Base-by-base conservation (phyloP, 2,329 filamentous ascomycete species). In the Epichloe sp. region DNA sequence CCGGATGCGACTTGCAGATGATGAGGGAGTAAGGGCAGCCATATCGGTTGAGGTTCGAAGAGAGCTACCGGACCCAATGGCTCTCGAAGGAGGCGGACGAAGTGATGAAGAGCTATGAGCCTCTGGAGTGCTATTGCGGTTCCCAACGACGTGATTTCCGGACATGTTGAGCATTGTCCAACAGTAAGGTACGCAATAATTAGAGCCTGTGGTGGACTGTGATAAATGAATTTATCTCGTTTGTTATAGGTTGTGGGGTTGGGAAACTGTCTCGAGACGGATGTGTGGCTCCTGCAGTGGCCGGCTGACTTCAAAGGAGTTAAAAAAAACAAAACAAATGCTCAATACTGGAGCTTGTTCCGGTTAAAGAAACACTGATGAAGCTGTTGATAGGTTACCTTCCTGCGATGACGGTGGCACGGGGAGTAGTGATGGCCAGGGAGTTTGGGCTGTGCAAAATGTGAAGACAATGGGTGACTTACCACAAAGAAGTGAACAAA, bases 121-220 rank as follows among this genome's bases (percentile, higher is more conserved):
- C 74, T 97, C 93, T 51, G 93, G 93, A 44, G 91, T 97, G 77
- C 90, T 97, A 72, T 97, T 97, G 63, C 93, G 86, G 72, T 97
- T 97, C 59, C 82, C 81, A 67, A 83, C 79, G 58, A 80, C 73
- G 65, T 82, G 79, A 63, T 76, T 83, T 61, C 82, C 81, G 68
- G 85, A 80, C 78, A 82, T 82, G 56, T 76, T 78, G 71, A 75
- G 68, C 74, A 78, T 77, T 61, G 57, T 68, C 55, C 44, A 50
- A 50, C 52, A 36, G 4, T n/a, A 19, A 26, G 26, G 21, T 14
- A 15, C 34, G 21, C 8, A 21, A 37, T 34, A 10, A 2, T 44
- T 31, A 14, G 5, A 41, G 15, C 21, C n/a, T 47, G 50, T 52
- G 48, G 43, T 17, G 40, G 52, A 21, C 34, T 34, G 40, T 38